Conservation (phyloP, 1,284 basidiomycete species). For the Chalciporus sp. region DNA sequence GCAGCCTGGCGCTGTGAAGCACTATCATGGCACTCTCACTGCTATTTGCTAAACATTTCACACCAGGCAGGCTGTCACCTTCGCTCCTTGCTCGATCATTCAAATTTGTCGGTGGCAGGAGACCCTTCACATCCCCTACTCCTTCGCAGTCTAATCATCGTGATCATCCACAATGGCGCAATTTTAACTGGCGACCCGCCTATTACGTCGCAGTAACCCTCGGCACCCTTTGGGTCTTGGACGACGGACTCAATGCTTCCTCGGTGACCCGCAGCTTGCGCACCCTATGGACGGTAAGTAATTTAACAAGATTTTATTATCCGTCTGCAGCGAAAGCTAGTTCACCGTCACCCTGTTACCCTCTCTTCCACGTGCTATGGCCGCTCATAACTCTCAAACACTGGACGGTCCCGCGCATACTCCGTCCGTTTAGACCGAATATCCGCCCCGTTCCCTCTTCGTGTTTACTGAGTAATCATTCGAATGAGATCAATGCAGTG, state of each 20-base stretch:
- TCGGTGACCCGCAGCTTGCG: constrained; percentile 64
- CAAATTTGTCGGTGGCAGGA: not conserved
- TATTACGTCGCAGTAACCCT: constrained; percentile 44
- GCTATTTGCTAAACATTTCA: not conserved
- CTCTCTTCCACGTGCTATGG: not conserved
- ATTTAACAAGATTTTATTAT: not conserved
- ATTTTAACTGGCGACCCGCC: constrained; percentile 35
- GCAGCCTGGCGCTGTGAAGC: not conserved
- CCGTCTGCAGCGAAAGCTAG: not conserved
- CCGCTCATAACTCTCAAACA: not conserved
- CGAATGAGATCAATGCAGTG: not conserved
- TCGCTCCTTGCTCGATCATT: not conserved
- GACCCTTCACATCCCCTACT: constrained; percentile 1
- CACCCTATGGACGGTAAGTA: constrained; percentile 65
- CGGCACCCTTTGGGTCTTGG: constrained; percentile 52
- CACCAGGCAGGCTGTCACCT: not conserved
- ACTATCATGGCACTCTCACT: not conserved
- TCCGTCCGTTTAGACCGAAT: not conserved
- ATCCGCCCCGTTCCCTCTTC: not conserved
- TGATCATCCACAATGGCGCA: constrained; percentile 11
- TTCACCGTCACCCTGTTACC: not conserved
- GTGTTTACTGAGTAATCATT: not conserved
- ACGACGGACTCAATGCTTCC: constrained; percentile 67
- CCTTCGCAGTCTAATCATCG: not conserved
- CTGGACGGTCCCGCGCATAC: not conserved